A percentile compares a stretch with the other conserved stretches of the same genome.
phyloP scores from a whole-genome alignment of 306 rosid species.

The Castanea sativa region DNA sequence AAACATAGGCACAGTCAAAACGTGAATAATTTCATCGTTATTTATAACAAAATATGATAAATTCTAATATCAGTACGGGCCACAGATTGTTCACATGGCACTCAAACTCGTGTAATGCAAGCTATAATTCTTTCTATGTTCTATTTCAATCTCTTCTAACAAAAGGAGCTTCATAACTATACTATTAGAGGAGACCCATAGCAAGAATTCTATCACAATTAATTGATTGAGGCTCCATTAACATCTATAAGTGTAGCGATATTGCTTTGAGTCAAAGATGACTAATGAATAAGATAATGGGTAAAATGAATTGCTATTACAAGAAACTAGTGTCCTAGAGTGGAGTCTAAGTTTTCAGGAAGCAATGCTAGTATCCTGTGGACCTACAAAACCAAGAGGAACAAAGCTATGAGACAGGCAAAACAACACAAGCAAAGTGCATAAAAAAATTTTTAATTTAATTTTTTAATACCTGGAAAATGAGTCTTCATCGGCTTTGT shows the following conservation, averaged over 20 bases:
- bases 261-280: neutral
- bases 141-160: neutral
- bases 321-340: slow-evolving; percentile 15
- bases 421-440: neutral
- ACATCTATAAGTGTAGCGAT: neutral
- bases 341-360: slow-evolving; percentile 10
- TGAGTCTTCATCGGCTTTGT: slow-evolving; percentile 73
- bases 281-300: neutral
- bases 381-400: slow-evolving; percentile 17
- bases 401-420: slow-evolving; percentile 13
- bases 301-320: neutral
- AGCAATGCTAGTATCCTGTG: slow-evolving; percentile 11
- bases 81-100: neutral
- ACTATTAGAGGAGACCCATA: neutral
- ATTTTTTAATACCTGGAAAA: slow-evolving; percentile 44
- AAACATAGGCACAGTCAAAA: slow-evolving; percentile 12
- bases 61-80: neutral
- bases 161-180: neutral
- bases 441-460: neutral
- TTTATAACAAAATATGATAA: neutral
- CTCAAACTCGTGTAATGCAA: neutral
- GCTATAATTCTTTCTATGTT: neutral
- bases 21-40: slow-evolving; percentile 9
- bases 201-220: neutral
- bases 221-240: neutral